Evolutionary conservation across 2,329 filamentous ascomycete species (phyloP).

Genomic region (Beauveria pseudobassiana): DNA sequence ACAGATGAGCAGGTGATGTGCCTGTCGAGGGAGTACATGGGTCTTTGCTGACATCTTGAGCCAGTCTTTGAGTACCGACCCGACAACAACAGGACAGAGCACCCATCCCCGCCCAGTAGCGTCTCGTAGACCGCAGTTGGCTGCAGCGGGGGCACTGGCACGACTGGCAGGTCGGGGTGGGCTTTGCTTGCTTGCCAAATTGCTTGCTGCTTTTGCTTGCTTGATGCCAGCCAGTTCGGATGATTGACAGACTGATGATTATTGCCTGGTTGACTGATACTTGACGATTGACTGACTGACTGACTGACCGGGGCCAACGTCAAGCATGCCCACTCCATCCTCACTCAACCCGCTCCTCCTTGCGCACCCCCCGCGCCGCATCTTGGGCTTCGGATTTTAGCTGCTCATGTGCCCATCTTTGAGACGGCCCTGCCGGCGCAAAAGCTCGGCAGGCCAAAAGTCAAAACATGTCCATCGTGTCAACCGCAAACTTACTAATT

Average conservation of each 20-base stretch:
- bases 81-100: neutral
- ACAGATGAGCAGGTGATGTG: constrained; percentile 6
- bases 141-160: neutral
- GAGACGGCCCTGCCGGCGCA: constrained; percentile 29
- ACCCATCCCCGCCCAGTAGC: neutral
- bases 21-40: constrained; percentile 2
- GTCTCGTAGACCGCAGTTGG: too few relatives aligned
- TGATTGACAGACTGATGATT: neutral
- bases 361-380: neutral
- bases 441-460: constrained; percentile 31
- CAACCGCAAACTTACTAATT: constrained; percentile 13
- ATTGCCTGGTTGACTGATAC: neutral
- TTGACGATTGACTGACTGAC: neutral
- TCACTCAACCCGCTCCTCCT: too few relatives aligned
- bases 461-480: constrained; percentile 12
- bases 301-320: neutral
- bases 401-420: constrained; percentile 41
- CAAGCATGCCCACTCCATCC: too few relatives aligned
- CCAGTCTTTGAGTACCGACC: neutral
- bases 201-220: neutral
- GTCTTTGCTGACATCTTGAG: constrained; percentile 4
- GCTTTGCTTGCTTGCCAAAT: neutral
- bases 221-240: neutral
- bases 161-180: neutral
- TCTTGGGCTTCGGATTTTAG: neutral